Conservation (phyloP, 805 yeast species). For the Candida stauntonica region DNA sequence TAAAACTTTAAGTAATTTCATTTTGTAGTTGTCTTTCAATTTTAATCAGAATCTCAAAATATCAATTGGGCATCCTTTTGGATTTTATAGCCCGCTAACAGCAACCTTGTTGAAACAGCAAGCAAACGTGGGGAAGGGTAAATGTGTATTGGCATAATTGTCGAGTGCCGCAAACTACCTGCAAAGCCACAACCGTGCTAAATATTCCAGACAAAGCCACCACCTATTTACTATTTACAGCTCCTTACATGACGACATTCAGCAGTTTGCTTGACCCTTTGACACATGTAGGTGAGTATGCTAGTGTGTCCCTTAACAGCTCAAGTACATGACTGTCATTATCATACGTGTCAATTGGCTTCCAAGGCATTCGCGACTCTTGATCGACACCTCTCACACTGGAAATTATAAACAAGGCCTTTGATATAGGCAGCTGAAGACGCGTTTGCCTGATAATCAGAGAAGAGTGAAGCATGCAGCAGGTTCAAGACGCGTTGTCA, state of each 20-base stretch:
- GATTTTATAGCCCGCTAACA: too few species aligned
- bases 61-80: too few species aligned
- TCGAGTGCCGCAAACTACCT: too few species aligned
- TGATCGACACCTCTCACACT: background rate
- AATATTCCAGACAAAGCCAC: too few species aligned
- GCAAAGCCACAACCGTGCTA: too few species aligned
- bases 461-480: constrained; percentile 1
- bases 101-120: constrained; percentile 10
- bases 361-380: background rate
- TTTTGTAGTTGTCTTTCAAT: background rate
- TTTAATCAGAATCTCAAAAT: background rate
- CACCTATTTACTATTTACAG: background rate
- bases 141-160: background rate
- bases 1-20: constrained; percentile 12
- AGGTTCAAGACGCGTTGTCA: constrained; percentile 4
- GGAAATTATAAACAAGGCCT: constrained; percentile 1
- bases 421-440: background rate
- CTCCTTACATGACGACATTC: background rate
- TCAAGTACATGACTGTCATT: background rate
- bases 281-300: too few species aligned
- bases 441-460: background rate
- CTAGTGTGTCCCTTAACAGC: background rate
- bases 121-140: constrained; percentile 4
- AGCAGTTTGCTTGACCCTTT: too few species aligned
- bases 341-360: background rate